phyloP scores from a whole-genome alignment of 2,329 filamentous ascomycete species.

The Cytospora leucostoma region DNA sequence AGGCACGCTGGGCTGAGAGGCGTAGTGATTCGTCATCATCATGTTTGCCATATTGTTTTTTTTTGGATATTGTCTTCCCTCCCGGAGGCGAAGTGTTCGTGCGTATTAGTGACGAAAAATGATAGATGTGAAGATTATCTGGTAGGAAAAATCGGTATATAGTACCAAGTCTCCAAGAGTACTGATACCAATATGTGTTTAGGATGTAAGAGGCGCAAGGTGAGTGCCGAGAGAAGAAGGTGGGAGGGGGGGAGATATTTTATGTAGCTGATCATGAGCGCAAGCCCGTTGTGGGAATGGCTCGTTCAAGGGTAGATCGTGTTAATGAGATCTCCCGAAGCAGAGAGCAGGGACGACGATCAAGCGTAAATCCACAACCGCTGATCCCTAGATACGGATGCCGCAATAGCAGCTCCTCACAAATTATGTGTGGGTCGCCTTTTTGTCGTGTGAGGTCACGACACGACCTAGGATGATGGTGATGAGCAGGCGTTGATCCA shows the following conservation, averaged over 20 bases:
- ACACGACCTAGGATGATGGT: constrained; percentile 44
- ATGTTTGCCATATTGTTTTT: constrained; percentile 45
- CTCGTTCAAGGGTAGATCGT: constrained; percentile 33
- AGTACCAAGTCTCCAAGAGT: constrained; percentile 14
- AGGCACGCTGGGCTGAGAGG: constrained; percentile 48
- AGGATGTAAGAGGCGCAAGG: constrained; percentile 29
- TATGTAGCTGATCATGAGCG: constrained; percentile 40
- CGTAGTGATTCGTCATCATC: constrained; percentile 47
- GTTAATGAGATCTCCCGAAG: constrained; percentile 36
- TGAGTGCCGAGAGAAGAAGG: constrained; percentile 30
- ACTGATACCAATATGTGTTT: constrained; percentile 31
- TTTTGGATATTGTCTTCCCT: constrained; percentile 24
- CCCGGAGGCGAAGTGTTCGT: constrained; percentile 23
- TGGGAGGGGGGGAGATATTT: constrained; percentile 43
- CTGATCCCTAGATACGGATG: constrained; percentile 46
- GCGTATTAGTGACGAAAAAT: constrained; percentile 28
- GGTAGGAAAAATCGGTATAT: constrained; percentile 6
- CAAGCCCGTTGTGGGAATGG: constrained; percentile 28
- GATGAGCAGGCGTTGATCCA: constrained; percentile 35
- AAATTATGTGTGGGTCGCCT: constrained; percentile 55
- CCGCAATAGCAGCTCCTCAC: constrained; percentile 52
- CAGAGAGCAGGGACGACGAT: constrained; percentile 48
- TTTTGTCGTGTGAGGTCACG: constrained; percentile 33
- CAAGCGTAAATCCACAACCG: constrained; percentile 51
- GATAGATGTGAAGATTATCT: constrained; percentile 18